A percentile compares a stretch with the other conserved stretches of the same genome.
Conservation (phyloP, 1,284 basidiomycete genomes). For the Chalciporus sp. region DNA sequence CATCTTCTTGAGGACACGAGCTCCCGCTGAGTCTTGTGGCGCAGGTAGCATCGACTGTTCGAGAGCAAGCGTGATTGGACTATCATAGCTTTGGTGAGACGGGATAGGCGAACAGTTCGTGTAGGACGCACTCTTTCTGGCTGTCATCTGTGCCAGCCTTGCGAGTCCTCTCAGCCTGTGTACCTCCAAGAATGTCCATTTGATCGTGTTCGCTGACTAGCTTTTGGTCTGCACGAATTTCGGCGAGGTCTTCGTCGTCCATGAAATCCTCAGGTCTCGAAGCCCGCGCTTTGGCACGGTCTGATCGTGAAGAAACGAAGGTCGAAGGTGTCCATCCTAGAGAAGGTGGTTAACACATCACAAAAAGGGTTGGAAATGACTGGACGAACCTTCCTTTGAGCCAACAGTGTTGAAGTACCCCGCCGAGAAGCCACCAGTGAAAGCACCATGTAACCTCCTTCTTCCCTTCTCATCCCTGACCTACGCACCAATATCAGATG, state of each 20-base stretch:
- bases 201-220: slow-evolving; percentile 77
- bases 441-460: slow-evolving; percentile 92
- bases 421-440: slow-evolving; percentile 97
- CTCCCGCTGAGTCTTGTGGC: slow-evolving; percentile 74
- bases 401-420: slow-evolving; percentile 98
- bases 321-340: slow-evolving; percentile 92
- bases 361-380: neutral
- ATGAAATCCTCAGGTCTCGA: slow-evolving; percentile 90
- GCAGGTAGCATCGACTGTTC: slow-evolving; percentile 62
- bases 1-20: slow-evolving; percentile 88
- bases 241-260: slow-evolving; percentile 97
- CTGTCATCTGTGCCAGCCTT: slow-evolving; percentile 37
- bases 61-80: slow-evolving; percentile 62
- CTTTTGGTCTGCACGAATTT: slow-evolving; percentile 70
- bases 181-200: slow-evolving; percentile 67
- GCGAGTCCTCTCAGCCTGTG: slow-evolving; percentile 48
- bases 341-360: neutral
- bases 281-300: slow-evolving; percentile 65
- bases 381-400: slow-evolving; percentile 81
- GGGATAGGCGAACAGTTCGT: neutral
- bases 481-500: slow-evolving; percentile 41
- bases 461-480: slow-evolving; percentile 95
- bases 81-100: slow-evolving; percentile 30
- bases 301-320: slow-evolving; percentile 84
- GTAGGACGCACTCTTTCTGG: slow-evolving; percentile 62